A percentile compares a stretch with the other conserved stretches of the same genome.
These are phyloP conservation scores for Boletus fagicola DNA, from an alignment of 768 basidiomycete genomes.

Conservation along the genomic window DNA sequence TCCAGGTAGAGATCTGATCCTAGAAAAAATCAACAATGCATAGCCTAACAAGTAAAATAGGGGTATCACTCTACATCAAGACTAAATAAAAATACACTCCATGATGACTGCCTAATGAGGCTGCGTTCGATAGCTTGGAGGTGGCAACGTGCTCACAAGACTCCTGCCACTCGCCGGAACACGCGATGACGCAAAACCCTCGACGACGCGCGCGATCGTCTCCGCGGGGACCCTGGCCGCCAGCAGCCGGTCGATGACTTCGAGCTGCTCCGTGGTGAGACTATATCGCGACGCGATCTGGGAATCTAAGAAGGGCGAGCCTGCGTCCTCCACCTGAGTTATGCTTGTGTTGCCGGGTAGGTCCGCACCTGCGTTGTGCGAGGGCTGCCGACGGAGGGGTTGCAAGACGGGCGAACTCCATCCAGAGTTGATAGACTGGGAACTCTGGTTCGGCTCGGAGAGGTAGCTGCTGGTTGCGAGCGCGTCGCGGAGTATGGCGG, in stretches of 20 bases:
- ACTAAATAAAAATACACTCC: not conserved
- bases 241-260: slow-evolving; percentile 12
- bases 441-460: not conserved
- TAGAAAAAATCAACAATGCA: not conserved
- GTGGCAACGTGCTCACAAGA: slow-evolving; percentile 7
- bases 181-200: slow-evolving; percentile 1
- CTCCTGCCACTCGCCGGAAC: not conserved
- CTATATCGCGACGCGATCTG: not conserved
- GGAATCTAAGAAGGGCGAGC: not conserved
- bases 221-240: slow-evolving; percentile 11
- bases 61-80: not conserved
- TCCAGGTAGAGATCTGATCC: not conserved
- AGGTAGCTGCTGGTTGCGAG: not conserved
- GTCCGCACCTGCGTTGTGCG: not conserved
- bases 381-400: slow-evolving; percentile 6
- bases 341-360: not conserved
- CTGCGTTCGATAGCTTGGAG: slow-evolving; percentile 23
- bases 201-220: slow-evolving; percentile 17
- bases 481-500: slow-evolving; percentile 16
- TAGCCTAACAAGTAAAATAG: not conserved
- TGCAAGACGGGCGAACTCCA: not conserved
- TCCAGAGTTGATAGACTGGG: slow-evolving; percentile 3
- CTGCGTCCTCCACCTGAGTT: not conserved
- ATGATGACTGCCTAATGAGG: not conserved
- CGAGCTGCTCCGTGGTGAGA: slow-evolving; percentile 17